Base-by-base conservation (phyloP, 2,329 filamentous ascomycete species). In the Domatiomyces globalis region DNA sequence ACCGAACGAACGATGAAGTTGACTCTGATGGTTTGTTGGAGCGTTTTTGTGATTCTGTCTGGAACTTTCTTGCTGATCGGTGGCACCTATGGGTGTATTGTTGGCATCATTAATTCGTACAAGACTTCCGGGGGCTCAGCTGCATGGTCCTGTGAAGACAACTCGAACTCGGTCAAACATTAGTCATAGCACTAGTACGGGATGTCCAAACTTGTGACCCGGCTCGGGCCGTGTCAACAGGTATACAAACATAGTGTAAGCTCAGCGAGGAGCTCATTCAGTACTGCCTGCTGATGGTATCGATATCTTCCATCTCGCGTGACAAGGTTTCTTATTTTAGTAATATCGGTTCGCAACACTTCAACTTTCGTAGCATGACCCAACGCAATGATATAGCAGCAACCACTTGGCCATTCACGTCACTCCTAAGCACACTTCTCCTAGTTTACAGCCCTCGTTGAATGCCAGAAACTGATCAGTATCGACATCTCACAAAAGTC, bases 1-100 rank as follows among this genome's bases (percentile, higher is more conserved):
- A 67, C 60, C 36, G 71, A 71, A 0, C 63, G 51, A 2, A 9
- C 61, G 1, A 50, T 56, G 49, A 64, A 68, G 53, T 66, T 67
- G 59, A 53, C 61, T 0, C 56, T 67, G 29, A 75, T 55, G 51
- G 49, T 69, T 51, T 61, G 58, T 45, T 60, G 72, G 17, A 71
- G 74, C 58, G 60, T 66, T 5, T 55, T 69, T 1, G 55, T 76
- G 49, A 66, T 75, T 8, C 52, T 68, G 0, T 56, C 75, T 12
- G 72, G 71, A 0, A 17, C 68, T 0, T 76, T 76, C 54, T 61
- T 76, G 50, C 64, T 69, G 15, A 64, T 73, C 22, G 72, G 69
- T 1, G 73, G 72, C 0, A 74, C 72, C 5, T 73, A 72, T 58
- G 65, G 39, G 62, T 61, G 60, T 18, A 46, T 62, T 5, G 42